Base-by-base conservation (phyloP, 768 basidiomycete genomes). In the Phylloporus arenicola region DNA sequence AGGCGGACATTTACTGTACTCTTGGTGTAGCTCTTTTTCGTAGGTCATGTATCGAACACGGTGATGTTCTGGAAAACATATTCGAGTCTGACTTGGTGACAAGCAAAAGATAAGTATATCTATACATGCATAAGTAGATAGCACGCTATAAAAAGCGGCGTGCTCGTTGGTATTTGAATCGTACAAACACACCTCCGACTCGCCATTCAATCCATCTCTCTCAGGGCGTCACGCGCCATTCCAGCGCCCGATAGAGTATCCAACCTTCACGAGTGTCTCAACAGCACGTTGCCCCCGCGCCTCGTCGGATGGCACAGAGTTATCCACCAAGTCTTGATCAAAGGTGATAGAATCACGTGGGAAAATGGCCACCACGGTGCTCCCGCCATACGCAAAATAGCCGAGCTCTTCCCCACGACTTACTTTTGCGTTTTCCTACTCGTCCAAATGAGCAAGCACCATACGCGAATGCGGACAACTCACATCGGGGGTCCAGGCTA, bases 381-480 rank as follows among this genome's bases (percentile, higher is more conserved):
- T 86, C n/a, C 88, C 88, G 1, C 88, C 88, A 60, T 89, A 90
- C 24, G 82, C 77, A 56, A 83, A 84, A 57, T 78, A 75, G 52
- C 83, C 83, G 0, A 84, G 71, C 65, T 84, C 81, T 29, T 84
- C 81, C 39, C 86, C 88, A 50, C 80, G 79, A 42, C 79, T 74
- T 13, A 90, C 67, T 39, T 64, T 67, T 39, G 75, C 68, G 9
- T 75, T 73, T 51, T 77, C 72, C 64, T 50, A 44, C 24, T 13
- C n/a, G 17, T 9, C 19, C 39, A 10, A 6, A 6, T 24, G 22
- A 42, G 25, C 25, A 10, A 42, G 10, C 7, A 17, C 9, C 14
- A n/a, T 14, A 45, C 12, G 13, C 29, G 4, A 6, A 31, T 25
- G 22, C 17, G 13, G 30, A 17, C 6, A 2, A 14, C 67, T 43